A percentile compares a stretch with the other conserved stretches of the same genome.
Evolutionary conservation across 1,284 basidiomycete genomes (phyloP).

Genomic region (Apiotrichum mycotoxinovorans): DNA sequence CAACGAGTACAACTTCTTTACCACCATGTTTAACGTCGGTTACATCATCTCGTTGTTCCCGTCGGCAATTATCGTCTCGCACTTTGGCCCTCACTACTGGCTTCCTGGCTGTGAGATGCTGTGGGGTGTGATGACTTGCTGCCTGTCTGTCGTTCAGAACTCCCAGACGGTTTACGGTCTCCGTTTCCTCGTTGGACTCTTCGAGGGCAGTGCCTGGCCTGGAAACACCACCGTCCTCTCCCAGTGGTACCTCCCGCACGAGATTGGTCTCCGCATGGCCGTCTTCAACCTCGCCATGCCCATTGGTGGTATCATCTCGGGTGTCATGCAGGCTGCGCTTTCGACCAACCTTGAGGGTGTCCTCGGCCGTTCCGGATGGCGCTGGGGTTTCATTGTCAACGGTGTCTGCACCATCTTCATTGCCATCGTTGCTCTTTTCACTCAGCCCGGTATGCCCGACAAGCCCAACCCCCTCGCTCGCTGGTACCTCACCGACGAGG

Average conservation of each 20-base stretch:
- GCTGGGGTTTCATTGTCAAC: slow-evolving; percentile 45
- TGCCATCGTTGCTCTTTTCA: slow-evolving; percentile 17
- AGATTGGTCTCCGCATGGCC: slow-evolving; percentile 25
- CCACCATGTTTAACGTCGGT: slow-evolving; percentile 15
- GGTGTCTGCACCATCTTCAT: slow-evolving; percentile 17
- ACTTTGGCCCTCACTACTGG: slow-evolving; percentile 13
- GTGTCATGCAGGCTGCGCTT: slow-evolving; percentile 26
- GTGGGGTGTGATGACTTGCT: slow-evolving; percentile 15
- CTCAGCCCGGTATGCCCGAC: slow-evolving; percentile 50
- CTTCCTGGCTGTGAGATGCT: slow-evolving; percentile 12
- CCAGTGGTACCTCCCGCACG: slow-evolving; percentile 24
- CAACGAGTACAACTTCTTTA: slow-evolving; percentile 28
- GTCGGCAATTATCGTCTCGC: slow-evolving; percentile 6
- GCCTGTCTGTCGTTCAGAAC: slow-evolving; percentile 11
- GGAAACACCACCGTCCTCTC: slow-evolving; percentile 16
- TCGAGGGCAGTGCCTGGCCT: slow-evolving; percentile 21
- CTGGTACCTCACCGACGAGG: slow-evolving; percentile 20
- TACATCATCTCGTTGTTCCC: slow-evolving; percentile 16
- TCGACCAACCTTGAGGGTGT: slow-evolving; percentile 19
- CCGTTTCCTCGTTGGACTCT: slow-evolving; percentile 28
- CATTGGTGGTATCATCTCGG: slow-evolving; percentile 23
- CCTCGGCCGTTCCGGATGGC: slow-evolving; percentile 37
- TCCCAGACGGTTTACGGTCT: slow-evolving; percentile 12
- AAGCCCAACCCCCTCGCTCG: slow-evolving; percentile 24
- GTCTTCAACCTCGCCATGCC: slow-evolving; percentile 23